Evolutionary conservation across 73 alveolate species (phyloP).

Genomic region (Paramecium sonneborni): DNA sequence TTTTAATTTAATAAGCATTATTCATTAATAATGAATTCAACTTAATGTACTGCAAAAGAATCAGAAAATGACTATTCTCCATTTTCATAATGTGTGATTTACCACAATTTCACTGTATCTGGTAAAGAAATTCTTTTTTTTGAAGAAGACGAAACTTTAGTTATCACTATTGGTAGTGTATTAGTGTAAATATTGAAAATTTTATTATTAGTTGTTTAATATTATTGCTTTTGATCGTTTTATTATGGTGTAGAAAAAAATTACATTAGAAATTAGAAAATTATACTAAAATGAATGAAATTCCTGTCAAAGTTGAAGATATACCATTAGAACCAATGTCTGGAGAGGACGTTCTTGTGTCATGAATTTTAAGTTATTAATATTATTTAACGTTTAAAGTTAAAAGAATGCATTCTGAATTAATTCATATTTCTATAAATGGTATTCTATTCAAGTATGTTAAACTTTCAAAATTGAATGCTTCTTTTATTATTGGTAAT

Average conservation of each 20-base stretch:
- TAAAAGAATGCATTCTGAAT: neutral
- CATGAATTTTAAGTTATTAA: neutral
- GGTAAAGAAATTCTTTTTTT: constrained; percentile 2
- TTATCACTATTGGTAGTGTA: neutral
- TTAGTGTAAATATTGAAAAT: neutral
- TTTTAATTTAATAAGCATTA: neutral
- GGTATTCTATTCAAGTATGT: neutral
- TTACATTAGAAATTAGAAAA: neutral
- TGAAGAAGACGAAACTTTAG: neutral
- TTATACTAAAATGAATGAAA: neutral
- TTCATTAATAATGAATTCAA: neutral
- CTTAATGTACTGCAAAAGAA: constrained; percentile 7
- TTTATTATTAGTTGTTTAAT: neutral
- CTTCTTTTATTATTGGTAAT: neutral
- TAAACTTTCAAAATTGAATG: neutral
- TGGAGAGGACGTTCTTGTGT: neutral
- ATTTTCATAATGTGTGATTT: constrained; percentile 20
- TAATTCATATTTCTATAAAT: neutral
- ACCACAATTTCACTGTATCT: constrained; percentile 4
- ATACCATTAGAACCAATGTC: neutral
- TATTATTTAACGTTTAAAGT: neutral
- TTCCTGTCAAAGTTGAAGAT: neutral
- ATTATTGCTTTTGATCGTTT: neutral
- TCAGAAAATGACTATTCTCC: constrained; percentile 6
- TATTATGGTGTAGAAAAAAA: neutral